Evolutionary conservation across 495 filamentous ascomycete genomes (phyloP), one percentile per base, ranked within the genome.

Genomic region (Penicillium arizonense): DNA sequence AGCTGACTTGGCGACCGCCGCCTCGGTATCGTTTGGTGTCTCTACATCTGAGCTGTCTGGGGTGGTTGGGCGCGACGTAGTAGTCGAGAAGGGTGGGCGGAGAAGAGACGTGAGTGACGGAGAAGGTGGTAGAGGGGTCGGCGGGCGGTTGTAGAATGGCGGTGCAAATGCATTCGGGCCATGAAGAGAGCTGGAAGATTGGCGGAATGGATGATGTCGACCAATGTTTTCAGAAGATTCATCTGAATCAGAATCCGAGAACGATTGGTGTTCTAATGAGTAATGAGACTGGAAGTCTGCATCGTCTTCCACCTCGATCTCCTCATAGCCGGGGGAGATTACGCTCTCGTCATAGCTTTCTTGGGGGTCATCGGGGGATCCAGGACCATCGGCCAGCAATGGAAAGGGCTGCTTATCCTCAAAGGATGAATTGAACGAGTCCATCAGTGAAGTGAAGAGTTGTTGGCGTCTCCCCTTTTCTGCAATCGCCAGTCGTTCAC

Each of bases 31-130:
- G 36, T 82, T 80, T 3, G 80, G 75, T 1, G 80, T 80, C 56
- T 94, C 92, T 45, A 89, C 87, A 75, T 95, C 91, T 0, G 90
- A 96, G 50, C 82, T 87, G 65, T 96, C 91, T 5, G 94, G 93
- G 0, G 94, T 97, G 0, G 88, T 94, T 1, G 92, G 93, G 18
- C 94, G 80, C 14, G 89, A 93, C 8, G 93, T 90, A 5, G 79
- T 80, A 1, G 82, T 77, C 36, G 77, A 83, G 47, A 87, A 87
- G 0, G 82, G 76, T 0, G 87, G 87, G 14, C 93, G 86, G 5
- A 97, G 83, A n/a, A 98, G 82, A 1, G 90, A 96, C n/a, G 94
- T 97, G 46, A 98, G 68, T 2, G 90, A 96, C 2, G 94, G 94
- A 3, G 93, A 97, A 0, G 94, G 94, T 0, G 94, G 94, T 7